phyloP scores from a whole-genome alignment of 2,329 filamentous ascomycete species.

The Aspergillus sclerotialis region DNA sequence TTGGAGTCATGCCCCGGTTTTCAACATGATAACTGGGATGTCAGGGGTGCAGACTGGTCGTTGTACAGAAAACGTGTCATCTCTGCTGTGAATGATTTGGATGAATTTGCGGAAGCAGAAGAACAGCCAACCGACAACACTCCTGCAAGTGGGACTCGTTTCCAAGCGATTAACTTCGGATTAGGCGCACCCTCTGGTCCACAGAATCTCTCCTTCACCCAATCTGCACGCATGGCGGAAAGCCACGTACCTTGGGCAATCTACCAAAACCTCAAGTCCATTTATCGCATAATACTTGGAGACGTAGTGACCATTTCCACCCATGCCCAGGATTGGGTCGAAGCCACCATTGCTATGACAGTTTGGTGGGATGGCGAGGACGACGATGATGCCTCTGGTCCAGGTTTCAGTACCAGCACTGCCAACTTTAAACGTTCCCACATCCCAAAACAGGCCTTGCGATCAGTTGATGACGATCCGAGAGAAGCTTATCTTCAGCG shows the following conservation, averaged over 20 bases:
- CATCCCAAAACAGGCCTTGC: conserved; percentile 26
- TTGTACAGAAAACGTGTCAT: conserved; percentile 71
- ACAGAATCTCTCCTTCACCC: conserved; percentile 55
- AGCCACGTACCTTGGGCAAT: conserved; percentile 85
- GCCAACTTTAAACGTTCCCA: conserved; percentile 17
- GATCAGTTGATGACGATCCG: conserved; percentile 45
- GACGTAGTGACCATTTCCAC: conserved; percentile 67
- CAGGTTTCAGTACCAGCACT: conserved; percentile 15
- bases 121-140: conserved; percentile 41
- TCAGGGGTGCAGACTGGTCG: conserved; percentile 73
- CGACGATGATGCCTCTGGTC: conserved; percentile 39
- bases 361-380: conserved; percentile 90
- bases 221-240: conserved; percentile 65
- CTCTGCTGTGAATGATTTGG: conserved; percentile 62
- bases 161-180: conserved; percentile 44
- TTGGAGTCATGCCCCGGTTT: conserved; percentile 67
- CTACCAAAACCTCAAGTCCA: conserved; percentile 72
- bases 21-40: conserved; percentile 65
- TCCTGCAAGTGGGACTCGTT: conserved; percentile 34
- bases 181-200: conserved; percentile 33
- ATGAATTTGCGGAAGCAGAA: conserved; percentile 70
- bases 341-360: conserved; percentile 74
- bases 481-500: conserved; percentile 66
- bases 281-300: conserved; percentile 77
- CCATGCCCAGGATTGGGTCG: conserved; percentile 82